Conservation (phyloP, 345 rosid genomes). For the Rhodomyrtus tomentosa region DNA sequence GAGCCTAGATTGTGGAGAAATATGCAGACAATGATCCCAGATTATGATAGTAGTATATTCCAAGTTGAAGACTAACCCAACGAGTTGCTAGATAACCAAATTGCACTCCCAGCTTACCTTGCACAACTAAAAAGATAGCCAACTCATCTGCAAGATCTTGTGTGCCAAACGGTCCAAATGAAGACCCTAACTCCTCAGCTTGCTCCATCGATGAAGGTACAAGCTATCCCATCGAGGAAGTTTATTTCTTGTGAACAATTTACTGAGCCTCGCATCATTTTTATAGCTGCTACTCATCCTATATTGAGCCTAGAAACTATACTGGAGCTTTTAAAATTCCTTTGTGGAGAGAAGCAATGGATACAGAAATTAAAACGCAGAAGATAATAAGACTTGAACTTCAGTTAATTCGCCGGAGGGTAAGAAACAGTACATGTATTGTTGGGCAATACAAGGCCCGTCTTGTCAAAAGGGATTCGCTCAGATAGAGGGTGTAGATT, state of each 20-base stretch:
- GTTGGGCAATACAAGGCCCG: too few relatives aligned
- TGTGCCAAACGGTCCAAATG: not conserved
- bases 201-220: not conserved
- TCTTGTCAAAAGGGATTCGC: not conserved
- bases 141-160: not conserved
- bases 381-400: not conserved
- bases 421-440: too few relatives aligned
- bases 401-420: not conserved
- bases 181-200: not conserved
- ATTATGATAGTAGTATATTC: not conserved
- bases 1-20: not conserved
- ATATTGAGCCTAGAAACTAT: too few relatives aligned
- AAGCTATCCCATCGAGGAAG: not conserved
- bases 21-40: not conserved
- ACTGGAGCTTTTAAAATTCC: too few relatives aligned
- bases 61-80: not conserved
- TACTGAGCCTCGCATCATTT: too few relatives aligned
- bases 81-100: not conserved
- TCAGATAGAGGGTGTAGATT: not conserved
- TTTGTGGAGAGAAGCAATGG: not conserved
- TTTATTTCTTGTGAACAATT: too few relatives aligned
- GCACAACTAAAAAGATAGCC: not conserved
- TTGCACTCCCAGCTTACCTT: fast-evolving
- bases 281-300: too few relatives aligned
- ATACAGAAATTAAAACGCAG: not conserved